Evolutionary conservation across 306 rosid species (phyloP), one percentile per base, ranked within the genome.

Genomic region (Erythrophleum fordii): DNA sequence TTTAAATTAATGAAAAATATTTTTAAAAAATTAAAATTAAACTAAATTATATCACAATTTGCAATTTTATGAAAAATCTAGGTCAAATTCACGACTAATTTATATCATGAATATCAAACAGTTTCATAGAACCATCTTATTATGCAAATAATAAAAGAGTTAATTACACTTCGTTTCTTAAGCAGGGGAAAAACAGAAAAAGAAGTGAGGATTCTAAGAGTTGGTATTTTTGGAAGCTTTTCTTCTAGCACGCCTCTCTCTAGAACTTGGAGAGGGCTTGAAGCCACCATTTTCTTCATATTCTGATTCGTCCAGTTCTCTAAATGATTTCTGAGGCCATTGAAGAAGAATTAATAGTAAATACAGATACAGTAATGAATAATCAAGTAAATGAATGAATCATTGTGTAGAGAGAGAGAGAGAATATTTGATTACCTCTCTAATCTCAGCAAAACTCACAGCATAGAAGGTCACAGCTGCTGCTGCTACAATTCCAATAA

Each of bases 391-490:
- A 14, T 9, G 13, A 2, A 64, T 52, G 13, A 64, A 39, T 20
- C 29, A n/a, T 34, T 6, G 20, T 0, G 0, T 5, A 31, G 0
- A 9, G 39, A 59, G 8, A 4, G 28, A 14, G 37, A 10, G 29
- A 16, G 10, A 35, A 2, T 29, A 26, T 20, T 20, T n/a, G 25
- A 14, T 26, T 81, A 90, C 95, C 94, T 92, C 93, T 81, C 90
- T 86, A 8, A 90, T 18, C 84, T 90, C 97, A 11, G 83, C 0
- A 64, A 92, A 92, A 87, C 97, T 92, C 0, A 92, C 95, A 3
- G 83, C 97, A 62, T 90, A 90, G 83, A 90, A 92, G 74, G 97
- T 90, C 10, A 81, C 84, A 29, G 93, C 95, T 20, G 97, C 95
- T 35, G 91, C 97, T 0, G 88, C 97, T 25, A 89, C 87, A 55